A percentile compares a stretch with the other conserved stretches of the same genome.
These are phyloP conservation scores for Podospora conica DNA, from an alignment of 495 filamentous ascomycete genomes.

Conservation along the genomic window DNA sequence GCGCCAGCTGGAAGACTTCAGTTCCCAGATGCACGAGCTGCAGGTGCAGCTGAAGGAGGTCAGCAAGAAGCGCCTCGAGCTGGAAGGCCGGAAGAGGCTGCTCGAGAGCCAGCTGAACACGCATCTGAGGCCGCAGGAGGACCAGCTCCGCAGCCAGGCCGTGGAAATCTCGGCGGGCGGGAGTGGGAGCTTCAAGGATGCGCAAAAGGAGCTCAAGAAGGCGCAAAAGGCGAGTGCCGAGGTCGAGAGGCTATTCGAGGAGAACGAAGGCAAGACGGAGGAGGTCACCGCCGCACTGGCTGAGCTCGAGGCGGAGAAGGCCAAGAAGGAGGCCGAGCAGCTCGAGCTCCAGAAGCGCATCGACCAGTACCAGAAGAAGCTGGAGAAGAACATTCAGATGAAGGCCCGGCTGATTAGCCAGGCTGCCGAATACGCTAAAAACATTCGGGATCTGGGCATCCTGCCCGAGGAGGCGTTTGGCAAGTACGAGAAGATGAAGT, in stretches of 20 bases:
- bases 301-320: constrained; percentile 56
- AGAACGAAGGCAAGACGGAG: constrained; percentile 70
- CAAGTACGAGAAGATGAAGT: constrained; percentile 75
- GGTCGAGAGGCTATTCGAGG: constrained; percentile 58
- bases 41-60: constrained; percentile 68
- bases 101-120: constrained; percentile 82
- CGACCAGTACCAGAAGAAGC: constrained; percentile 79
- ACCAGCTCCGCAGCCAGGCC: constrained; percentile 76
- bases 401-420: constrained; percentile 70
- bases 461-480: constrained; percentile 92
- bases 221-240: constrained; percentile 54
- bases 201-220: constrained; percentile 75
- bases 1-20: constrained; percentile 65
- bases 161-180: constrained; percentile 57
- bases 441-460: constrained; percentile 88
- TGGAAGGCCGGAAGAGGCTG: constrained; percentile 69
- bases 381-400: constrained; percentile 88
- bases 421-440: constrained; percentile 70
- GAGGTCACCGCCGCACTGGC: constrained; percentile 51
- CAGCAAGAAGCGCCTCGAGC: constrained; percentile 63
- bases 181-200: constrained; percentile 67
- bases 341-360: constrained; percentile 75
- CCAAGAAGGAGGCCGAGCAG: constrained; percentile 59
- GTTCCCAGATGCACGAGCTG: constrained; percentile 60
- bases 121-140: constrained; percentile 76